These are phyloP conservation scores for Rhizopus delemar DNA, from an alignment of 371 early-diverging fungal species.

Conservation along the genomic window DNA sequence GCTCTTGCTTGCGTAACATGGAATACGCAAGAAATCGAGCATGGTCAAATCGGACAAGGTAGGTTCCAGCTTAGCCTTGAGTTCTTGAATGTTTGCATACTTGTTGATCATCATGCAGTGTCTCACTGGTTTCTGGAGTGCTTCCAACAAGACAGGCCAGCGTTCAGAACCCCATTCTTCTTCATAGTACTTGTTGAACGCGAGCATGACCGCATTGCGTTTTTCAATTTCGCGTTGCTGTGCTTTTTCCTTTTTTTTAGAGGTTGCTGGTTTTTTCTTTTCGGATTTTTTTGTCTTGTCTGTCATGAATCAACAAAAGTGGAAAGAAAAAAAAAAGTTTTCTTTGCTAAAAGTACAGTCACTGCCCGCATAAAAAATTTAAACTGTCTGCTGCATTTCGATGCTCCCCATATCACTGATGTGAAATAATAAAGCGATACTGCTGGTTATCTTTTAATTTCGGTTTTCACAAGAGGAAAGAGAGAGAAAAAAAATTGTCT, in stretches of 20 bases:
- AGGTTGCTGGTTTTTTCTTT: conserved; percentile 29
- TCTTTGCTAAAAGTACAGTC: too few relatives aligned
- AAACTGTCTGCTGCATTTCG: too few relatives aligned
- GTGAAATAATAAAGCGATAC: too few relatives aligned
- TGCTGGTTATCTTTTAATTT: too few relatives aligned
- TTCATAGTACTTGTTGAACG: conserved; percentile 49
- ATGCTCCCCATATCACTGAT: too few relatives aligned
- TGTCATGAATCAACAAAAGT: neutral
- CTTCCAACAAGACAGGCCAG: conserved; percentile 49
- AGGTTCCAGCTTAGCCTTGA: conserved; percentile 28
- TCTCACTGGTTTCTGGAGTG: conserved; percentile 45
- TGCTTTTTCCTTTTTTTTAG: conserved; percentile 45
- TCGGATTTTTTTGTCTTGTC: conserved; percentile 17
- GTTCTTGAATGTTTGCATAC: conserved; percentile 36
- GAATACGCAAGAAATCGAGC: conserved; percentile 39
- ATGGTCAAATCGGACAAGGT: conserved; percentile 24
- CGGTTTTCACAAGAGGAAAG: too few relatives aligned
- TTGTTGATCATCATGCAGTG: conserved; percentile 60
- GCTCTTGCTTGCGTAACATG: conserved; percentile 40
- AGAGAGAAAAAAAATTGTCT: too few relatives aligned
- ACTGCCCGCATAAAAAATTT: too few relatives aligned
- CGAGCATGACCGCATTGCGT: conserved; percentile 30
- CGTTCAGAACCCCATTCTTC: conserved; percentile 54
- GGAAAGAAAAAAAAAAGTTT: neutral
- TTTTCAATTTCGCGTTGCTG: conserved; percentile 35